A percentile compares a stretch with the other conserved stretches of the same genome.
These are phyloP conservation scores for Polyrhizophydium stewartii DNA, from an alignment of 371 early-diverging fungal genomes.

Conservation along the genomic window DNA sequence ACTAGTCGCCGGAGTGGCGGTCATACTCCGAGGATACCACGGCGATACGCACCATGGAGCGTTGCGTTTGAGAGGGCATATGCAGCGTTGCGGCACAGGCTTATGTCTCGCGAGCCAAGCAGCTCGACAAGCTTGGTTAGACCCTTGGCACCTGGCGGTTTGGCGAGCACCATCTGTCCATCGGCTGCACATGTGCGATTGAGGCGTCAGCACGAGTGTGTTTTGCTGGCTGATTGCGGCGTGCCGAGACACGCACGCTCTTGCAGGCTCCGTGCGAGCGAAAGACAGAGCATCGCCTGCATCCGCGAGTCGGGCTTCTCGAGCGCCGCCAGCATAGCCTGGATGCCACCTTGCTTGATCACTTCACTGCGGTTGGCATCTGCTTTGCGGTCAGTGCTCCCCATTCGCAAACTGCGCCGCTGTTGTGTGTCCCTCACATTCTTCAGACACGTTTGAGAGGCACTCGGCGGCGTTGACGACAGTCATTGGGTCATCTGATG, in stretches of 20 bases:
- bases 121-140: conserved; percentile 30
- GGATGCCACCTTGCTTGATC: conserved; percentile 32
- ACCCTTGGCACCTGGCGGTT: conserved; percentile 16
- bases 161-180: conserved; percentile 17
- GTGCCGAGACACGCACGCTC: conserved; percentile 32
- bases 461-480: conserved; percentile 38
- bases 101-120: conserved; percentile 29
- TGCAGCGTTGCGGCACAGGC: conserved; percentile 39
- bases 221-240: neutral
- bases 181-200: conserved; percentile 16
- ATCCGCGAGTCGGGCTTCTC: conserved; percentile 25
- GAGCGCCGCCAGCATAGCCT: conserved; percentile 21
- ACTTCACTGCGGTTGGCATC: conserved; percentile 34
- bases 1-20: too few relatives aligned
- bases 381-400: conserved; percentile 2
- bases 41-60: conserved; percentile 22
- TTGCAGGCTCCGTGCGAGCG: conserved; percentile 36
- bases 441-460: conserved; percentile 40
- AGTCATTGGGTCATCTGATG: conserved; percentile 26
- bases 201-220: neutral
- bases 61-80: conserved; percentile 38
- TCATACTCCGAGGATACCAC: too few relatives aligned
- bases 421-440: conserved; percentile 21
- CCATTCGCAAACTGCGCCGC: too few relatives aligned
- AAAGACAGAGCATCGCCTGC: conserved; percentile 26